Percentiles rank a stretch among this genome's conserved stretches.
Conservation (phyloP, 768 basidiomycete species). For the Termitomyces titanicus region DNA sequence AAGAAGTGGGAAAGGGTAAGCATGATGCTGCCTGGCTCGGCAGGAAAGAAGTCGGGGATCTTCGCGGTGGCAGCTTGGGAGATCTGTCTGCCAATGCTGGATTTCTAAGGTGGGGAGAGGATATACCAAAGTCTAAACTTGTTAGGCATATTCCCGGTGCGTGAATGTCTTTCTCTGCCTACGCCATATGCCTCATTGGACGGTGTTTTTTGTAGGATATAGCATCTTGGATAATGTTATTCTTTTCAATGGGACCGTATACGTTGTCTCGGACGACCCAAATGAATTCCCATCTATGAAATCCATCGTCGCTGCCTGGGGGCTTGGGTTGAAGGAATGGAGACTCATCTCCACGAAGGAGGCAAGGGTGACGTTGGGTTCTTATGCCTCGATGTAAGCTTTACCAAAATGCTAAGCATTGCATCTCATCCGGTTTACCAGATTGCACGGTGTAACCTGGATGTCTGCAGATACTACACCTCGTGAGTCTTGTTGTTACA, state of each 20-base stretch:
- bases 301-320: conserved; percentile 44
- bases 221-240: conserved; percentile 83
- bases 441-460: conserved; percentile 70
- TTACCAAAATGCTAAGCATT: not conserved
- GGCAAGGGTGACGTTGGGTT: conserved; percentile 46
- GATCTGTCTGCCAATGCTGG: conserved; percentile 48
- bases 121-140: conserved; percentile 53
- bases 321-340: conserved; percentile 49
- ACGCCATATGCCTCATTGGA: not conserved
- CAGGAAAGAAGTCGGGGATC: conserved; percentile 24
- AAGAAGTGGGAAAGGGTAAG: conserved; percentile 34
- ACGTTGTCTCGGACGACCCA: conserved; percentile 67
- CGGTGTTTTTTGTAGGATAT: conserved; percentile 49
- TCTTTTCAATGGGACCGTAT: conserved; percentile 67
- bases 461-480: conserved; percentile 51
- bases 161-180: conserved; percentile 6
- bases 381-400: conserved; percentile 49
- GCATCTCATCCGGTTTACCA: conserved; percentile 18
- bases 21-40: conserved; percentile 44
- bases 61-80: conserved; percentile 25
- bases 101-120: conserved; percentile 49
- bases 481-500: conserved; percentile 31
- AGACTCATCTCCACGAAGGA: conserved; percentile 48
- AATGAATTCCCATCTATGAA: conserved; percentile 54
- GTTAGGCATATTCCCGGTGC: conserved; percentile 65